Percentiles rank a stretch among this genome's conserved stretches.
Evolutionary conservation across 2,329 filamentous ascomycete species (phyloP).

Genomic region (Bretziella fagacearum): DNA sequence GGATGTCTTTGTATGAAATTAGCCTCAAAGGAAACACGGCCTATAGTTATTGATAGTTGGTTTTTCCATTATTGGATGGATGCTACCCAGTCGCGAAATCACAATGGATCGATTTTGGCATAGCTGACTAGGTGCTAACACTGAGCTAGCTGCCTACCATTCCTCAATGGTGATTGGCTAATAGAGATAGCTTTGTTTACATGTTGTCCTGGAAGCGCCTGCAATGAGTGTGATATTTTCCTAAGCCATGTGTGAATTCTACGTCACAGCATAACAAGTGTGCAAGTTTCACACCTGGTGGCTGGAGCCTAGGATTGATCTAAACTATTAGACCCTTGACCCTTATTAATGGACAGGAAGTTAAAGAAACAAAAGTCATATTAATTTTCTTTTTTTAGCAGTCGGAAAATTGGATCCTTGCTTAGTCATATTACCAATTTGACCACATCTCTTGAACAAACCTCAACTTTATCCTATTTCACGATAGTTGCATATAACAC

Average conservation of each 20-base stretch:
- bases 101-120: background rate
- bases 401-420: background rate
- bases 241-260: too few relatives aligned
- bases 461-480: background rate
- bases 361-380: background rate
- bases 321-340: background rate
- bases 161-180: slow-evolving; percentile 1
- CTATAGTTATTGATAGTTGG: background rate
- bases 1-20: too few relatives aligned
- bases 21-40: background rate
- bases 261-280: too few relatives aligned
- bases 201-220: slow-evolving; percentile 14
- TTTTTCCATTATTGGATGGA: background rate
- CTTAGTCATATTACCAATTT: background rate
- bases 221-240: too few relatives aligned
- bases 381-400: slow-evolving; percentile 4
- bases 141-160: background rate
- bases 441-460: slow-evolving; percentile 3
- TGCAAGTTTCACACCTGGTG: too few relatives aligned
- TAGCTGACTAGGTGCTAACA: background rate
- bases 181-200: slow-evolving; percentile 2
- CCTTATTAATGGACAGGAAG: too few relatives aligned
- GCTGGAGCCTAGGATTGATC: too few relatives aligned
- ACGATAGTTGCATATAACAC: too few relatives aligned
- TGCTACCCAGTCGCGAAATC: slow-evolving; percentile 2